These are phyloP conservation scores for Fusarium nurragi DNA, from an alignment of 2,329 filamentous ascomycete genomes.

Conservation along the genomic window DNA sequence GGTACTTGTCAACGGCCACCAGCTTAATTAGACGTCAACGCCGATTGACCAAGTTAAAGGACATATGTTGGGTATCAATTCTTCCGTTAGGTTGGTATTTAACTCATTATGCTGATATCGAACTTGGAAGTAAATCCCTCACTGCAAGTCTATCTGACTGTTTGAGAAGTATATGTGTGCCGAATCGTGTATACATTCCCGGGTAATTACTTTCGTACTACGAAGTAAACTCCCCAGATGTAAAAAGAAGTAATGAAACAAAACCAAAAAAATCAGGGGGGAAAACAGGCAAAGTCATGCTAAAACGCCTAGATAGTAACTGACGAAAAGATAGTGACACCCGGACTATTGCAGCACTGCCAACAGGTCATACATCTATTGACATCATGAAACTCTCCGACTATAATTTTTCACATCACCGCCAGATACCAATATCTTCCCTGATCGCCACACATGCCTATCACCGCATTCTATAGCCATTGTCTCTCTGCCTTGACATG, in stretches of 20 bases:
- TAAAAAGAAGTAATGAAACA: too few species aligned
- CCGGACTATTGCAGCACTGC: neutral
- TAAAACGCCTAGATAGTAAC: too few species aligned
- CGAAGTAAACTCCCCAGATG: too few species aligned
- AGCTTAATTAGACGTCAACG: slow-evolving; percentile 16
- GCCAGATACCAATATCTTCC: neutral
- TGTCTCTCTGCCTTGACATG: slow-evolving; percentile 5
- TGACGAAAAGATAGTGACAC: too few species aligned
- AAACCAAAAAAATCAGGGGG: too few species aligned
- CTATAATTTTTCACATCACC: neutral
- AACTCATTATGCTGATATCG: neutral
- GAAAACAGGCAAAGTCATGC: too few species aligned
- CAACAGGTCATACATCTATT: neutral
- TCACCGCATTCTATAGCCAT: neutral
- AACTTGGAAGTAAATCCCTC: neutral
- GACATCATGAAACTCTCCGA: neutral
- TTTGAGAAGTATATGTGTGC: neutral
- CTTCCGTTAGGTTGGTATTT: neutral
- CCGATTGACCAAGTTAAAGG: neutral
- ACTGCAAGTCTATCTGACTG: neutral
- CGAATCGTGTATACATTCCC: neutral
- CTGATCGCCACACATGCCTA: neutral
- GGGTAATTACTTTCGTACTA: too few species aligned
- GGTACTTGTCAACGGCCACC: slow-evolving; percentile 9
- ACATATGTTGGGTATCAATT: neutral